A percentile compares a stretch with the other conserved stretches of the same genome.
Evolutionary conservation across 2,329 filamentous ascomycete genomes (phyloP).

Genomic region (Tolypocladium tundrense): DNA sequence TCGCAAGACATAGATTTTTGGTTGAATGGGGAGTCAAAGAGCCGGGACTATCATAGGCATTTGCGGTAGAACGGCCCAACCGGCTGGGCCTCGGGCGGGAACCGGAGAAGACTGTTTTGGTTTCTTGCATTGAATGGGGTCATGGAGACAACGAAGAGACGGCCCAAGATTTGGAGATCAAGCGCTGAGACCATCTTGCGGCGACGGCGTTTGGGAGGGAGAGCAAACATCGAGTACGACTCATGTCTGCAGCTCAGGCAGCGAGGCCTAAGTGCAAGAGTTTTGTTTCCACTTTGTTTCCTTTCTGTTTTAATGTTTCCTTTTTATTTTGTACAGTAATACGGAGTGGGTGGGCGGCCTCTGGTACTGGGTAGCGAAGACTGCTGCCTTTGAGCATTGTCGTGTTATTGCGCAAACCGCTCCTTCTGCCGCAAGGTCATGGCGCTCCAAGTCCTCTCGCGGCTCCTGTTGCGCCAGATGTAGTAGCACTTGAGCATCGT

Average conservation of each 20-base stretch:
- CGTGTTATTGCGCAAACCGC: conserved; percentile 26
- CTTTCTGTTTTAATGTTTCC: neutral
- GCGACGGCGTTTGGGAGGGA: conserved; percentile 2
- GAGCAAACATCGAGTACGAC: neutral
- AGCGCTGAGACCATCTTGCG: conserved; percentile 9
- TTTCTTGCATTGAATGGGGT: neutral
- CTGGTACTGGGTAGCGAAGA: neutral
- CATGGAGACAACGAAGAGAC: neutral
- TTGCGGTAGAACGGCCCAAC: neutral
- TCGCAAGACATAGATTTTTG: neutral
- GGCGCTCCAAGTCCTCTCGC: conserved; percentile 33
- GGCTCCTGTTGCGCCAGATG: conserved; percentile 32
- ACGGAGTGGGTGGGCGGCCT: neutral
- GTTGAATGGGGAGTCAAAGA: neutral
- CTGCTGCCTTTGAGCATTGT: neutral
- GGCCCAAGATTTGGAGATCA: conserved; percentile 6
- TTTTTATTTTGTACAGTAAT: neutral
- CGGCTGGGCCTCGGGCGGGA: neutral
- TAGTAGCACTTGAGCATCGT: conserved; percentile 45
- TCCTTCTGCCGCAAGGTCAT: conserved; percentile 32
- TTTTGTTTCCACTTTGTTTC: neutral
- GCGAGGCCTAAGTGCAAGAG: neutral
- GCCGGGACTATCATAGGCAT: neutral
- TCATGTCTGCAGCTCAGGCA: neutral
- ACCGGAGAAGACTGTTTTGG: neutral